A percentile compares a stretch with the other conserved stretches of the same genome.
phyloP scores from a whole-genome alignment of 371 early-diverging fungal species.

The Phascolomyces articulosus region DNA sequence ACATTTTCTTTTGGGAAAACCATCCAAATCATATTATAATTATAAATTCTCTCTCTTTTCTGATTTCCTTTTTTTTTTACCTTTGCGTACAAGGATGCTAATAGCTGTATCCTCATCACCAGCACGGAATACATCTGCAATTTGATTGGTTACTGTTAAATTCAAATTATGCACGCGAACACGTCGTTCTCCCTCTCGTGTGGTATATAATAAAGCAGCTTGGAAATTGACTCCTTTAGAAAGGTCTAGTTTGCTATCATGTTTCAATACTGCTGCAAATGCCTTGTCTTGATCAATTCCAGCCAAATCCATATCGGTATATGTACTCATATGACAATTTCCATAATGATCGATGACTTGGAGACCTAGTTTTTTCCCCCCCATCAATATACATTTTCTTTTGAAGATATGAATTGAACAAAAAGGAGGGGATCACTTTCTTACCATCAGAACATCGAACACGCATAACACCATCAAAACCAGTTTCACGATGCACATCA shows the following conservation, averaged over 20 bases:
- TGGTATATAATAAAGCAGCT: conserved; percentile 92
- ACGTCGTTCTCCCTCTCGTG: conserved; percentile 82
- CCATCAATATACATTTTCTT: neutral
- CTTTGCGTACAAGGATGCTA: conserved; percentile 80
- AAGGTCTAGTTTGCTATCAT: conserved; percentile 92
- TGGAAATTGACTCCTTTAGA: conserved; percentile 86
- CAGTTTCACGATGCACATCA: conserved; percentile 78
- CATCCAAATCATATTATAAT: too few relatives aligned
- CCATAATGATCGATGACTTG: conserved; percentile 92
- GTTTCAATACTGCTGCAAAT: conserved; percentile 83
- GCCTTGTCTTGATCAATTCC: conserved; percentile 91
- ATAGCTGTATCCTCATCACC: conserved; percentile 93
- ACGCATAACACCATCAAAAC: conserved; percentile 89
- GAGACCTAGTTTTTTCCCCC: conserved; percentile 65
- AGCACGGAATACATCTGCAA: conserved; percentile 88
- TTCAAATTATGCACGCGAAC: conserved; percentile 91
- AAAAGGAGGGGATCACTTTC: too few relatives aligned
- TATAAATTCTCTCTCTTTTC: too few relatives aligned
- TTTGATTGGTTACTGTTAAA: conserved; percentile 74
- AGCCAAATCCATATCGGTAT: conserved; percentile 91
- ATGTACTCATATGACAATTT: conserved; percentile 92
- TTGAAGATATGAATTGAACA: neutral
- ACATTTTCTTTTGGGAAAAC: too few relatives aligned
- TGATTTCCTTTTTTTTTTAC: conserved; percentile 30
- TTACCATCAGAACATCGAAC: conserved; percentile 89